Evolutionary conservation across 1,284 basidiomycete genomes (phyloP).

Genomic region (Cerioporus squamosus): DNA sequence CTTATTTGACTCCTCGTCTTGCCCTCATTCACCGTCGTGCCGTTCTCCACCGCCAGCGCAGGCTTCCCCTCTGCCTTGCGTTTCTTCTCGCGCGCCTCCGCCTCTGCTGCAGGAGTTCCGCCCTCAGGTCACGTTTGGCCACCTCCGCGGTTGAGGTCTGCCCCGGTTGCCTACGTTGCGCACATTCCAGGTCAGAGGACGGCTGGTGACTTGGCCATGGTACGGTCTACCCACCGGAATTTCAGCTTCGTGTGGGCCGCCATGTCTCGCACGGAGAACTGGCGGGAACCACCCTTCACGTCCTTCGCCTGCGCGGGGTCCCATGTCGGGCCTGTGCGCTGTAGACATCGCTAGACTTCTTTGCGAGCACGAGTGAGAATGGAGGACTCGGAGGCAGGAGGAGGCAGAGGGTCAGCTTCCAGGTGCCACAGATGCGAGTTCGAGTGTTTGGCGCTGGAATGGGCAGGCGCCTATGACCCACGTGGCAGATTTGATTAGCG

Average conservation of each 20-base stretch:
- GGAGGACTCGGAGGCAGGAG: not conserved
- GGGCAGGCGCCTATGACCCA: too few species aligned
- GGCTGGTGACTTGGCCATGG: too few species aligned
- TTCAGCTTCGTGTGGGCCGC: slow-evolving; percentile 95
- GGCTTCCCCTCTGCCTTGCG: slow-evolving; percentile 82
- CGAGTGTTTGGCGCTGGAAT: too few species aligned
- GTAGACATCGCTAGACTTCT: too few species aligned
- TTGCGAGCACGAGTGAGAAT: not conserved
- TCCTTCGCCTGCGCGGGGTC: slow-evolving; percentile 86
- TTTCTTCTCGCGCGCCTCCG: slow-evolving; percentile 85
- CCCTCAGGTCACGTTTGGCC: slow-evolving; percentile 76
- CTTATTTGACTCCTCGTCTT: slow-evolving; percentile 37
- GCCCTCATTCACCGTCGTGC: slow-evolving; percentile 5
- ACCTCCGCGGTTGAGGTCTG: slow-evolving; percentile 82
- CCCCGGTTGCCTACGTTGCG: slow-evolving; percentile 69
- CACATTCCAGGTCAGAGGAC: not conserved
- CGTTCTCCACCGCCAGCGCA: slow-evolving; percentile 36
- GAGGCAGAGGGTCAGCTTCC: too few species aligned
- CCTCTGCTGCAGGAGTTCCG: slow-evolving; percentile 85
- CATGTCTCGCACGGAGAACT: slow-evolving; percentile 89
- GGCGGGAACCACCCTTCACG: slow-evolving; percentile 85
- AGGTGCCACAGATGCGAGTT: too few species aligned
- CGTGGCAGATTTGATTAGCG: too few species aligned
- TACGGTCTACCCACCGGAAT: slow-evolving; percentile 65
- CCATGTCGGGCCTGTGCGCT: slow-evolving; percentile 89